Base-by-base conservation (phyloP, 768 basidiomycete genomes). In the Lactifluus pinguis region DNA sequence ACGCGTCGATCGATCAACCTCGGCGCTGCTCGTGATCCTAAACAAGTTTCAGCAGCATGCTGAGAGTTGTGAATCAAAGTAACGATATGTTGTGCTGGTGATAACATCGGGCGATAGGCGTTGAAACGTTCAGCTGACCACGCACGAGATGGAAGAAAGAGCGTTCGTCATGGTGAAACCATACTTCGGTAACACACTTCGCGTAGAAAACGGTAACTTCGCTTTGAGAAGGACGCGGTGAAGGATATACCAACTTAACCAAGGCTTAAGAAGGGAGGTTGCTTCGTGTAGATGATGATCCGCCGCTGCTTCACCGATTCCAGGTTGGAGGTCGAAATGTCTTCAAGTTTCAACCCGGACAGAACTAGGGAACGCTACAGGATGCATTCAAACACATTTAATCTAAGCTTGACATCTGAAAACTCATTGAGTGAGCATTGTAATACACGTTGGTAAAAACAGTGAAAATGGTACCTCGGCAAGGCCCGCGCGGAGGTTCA, bases 271-370 rank as follows among this genome's bases (percentile, higher is more conserved):
- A 41, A 58, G 32, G 41, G 45, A 14, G 4, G 56, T 52, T 6
- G 51, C 38, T 8, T 42, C 13, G 47, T 44, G 14, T 52, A 62
- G 48, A 62, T 57, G 14, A 49, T 58, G 14, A 58, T 49, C 10
- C 61, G 61, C 9, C 52, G 52, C 17, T 41, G 45, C 32, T 58
- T 62, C 29, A 57, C 55, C 2, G 10, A 10, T 15, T 57, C 52
- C 14, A 57, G 39, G 30, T 53, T 49, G 25, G 61, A 57, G 4
- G 51, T n/a, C 8, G 57, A 38, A 30, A 55, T 62, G 25, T 25
- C 25, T 25, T 25, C 25, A 25, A 25, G 25, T 25, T 25, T 25
- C 25, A 25, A 25, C 25, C 25, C 25, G 25, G 25, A 25, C 25
- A 1, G 25, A 25, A 25, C 25, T 1, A 25, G n/a, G n/a, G n/a